Percentiles rank a stretch among this genome's conserved stretches.
Conservation (phyloP, 169 alveolate genomes). For the Eimeria zaria region DNA sequence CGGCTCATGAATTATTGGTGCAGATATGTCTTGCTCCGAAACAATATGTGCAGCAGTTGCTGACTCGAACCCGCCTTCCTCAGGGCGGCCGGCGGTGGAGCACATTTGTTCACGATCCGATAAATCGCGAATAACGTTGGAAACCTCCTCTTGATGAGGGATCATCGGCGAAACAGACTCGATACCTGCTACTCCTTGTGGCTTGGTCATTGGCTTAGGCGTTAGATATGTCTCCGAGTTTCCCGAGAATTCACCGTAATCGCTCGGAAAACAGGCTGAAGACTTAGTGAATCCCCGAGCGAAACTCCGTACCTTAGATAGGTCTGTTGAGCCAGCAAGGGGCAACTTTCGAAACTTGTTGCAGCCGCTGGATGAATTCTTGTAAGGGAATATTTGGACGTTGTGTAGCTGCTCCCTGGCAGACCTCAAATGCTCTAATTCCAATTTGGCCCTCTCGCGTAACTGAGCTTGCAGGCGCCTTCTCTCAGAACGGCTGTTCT, state of each 20-base stretch:
- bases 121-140: not conserved
- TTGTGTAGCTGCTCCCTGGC: constrained; percentile 16
- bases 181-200: not conserved
- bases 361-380: not conserved
- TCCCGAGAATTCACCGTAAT: not conserved
- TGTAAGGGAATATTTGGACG: constrained; percentile 8
- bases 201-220: not conserved
- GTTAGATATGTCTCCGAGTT: not conserved
- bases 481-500: constrained; percentile 13
- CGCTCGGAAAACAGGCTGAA: not conserved
- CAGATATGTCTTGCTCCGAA: not conserved
- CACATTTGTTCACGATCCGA: not conserved
- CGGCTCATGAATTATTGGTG: not conserved
- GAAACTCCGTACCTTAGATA: not conserved
- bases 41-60: not conserved
- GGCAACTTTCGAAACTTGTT: not conserved
- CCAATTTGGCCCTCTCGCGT: constrained; percentile 32
- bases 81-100: not conserved
- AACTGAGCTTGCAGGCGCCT: constrained; percentile 34
- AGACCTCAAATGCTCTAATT: constrained; percentile 5
- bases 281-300: not conserved
- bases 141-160: not conserved
- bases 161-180: not conserved
- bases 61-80: not conserved
- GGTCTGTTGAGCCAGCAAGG: constrained; percentile 30